Conservation (phyloP, 2,329 filamentous ascomycete species). For the Hypoxylon sp. region DNA sequence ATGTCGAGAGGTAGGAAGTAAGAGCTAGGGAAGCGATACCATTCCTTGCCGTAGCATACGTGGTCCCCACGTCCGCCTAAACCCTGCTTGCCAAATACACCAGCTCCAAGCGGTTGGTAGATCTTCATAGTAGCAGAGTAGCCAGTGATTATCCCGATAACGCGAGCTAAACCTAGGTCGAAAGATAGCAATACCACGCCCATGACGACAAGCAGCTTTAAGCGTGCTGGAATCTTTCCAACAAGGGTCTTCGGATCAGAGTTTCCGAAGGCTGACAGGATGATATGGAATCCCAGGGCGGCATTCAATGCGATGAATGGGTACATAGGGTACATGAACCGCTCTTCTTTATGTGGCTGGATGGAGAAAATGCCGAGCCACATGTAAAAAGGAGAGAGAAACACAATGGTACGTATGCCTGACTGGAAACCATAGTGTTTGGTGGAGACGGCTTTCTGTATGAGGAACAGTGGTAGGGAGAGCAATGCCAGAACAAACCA, state of each 20-base stretch:
- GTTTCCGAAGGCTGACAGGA: constrained; percentile 81
- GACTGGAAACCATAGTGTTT: constrained; percentile 76
- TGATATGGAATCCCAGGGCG: constrained; percentile 84
- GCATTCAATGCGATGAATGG: constrained; percentile 92
- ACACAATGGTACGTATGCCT: constrained; percentile 81
- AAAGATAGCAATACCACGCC: constrained; percentile 74
- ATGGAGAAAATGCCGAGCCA: constrained; percentile 93
- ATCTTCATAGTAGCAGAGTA: constrained; percentile 86
- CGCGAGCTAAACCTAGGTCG: constrained; percentile 78
- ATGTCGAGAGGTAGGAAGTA: constrained; percentile 90
- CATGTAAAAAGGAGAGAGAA: constrained; percentile 89
- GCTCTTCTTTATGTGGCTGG: constrained; percentile 97
- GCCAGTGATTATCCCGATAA: constrained; percentile 81
- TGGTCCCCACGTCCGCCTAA: constrained; percentile 74
- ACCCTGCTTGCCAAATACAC: constrained; percentile 61
- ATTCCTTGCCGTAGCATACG: constrained; percentile 95
- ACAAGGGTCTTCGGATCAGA: constrained; percentile 75
- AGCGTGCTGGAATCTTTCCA: constrained; percentile 78
- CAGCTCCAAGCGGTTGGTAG: constrained; percentile 76
- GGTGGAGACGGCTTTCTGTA: constrained; percentile 77
- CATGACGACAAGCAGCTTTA: constrained; percentile 79
- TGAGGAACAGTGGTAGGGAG: constrained; percentile 79
- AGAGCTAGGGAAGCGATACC: constrained; percentile 96
- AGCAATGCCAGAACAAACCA: constrained; percentile 88
- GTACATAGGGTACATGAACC: constrained; percentile 98